Evolutionary conservation across 1,284 basidiomycete species (phyloP), one percentile per base, ranked within the genome.

Genomic region (Moniliophthora roreri): DNA sequence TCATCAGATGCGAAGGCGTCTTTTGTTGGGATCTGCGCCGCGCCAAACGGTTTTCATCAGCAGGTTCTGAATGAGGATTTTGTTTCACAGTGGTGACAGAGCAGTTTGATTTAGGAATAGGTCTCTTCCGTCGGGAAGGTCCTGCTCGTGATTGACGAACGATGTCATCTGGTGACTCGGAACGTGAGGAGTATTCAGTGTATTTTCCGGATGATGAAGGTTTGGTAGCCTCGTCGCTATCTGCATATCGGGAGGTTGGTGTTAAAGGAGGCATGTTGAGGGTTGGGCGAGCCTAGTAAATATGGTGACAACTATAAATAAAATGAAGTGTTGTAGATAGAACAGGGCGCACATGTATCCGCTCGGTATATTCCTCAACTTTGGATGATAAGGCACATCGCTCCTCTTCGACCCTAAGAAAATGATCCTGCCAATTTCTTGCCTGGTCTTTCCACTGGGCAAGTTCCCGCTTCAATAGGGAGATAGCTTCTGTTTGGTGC

Each of bases 351-450:
- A 52, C 51, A 18, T 47, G 34, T 10, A 52, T 13, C 21, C 10
- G 35, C 13, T 52, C 34, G 20, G 45, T 65, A 9, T 85, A 70
- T 53, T 85, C 82, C 44, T 85, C 82, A 10, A 85, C 65, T 28
- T 80, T 73, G 3, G 75, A 74, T 7, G 78, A 72, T 20, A 87
- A 70, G 4, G 76, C 71, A 32, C 74, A 75, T 53, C 85, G 74
- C 55, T 87, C 84, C 53, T 82, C 73, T 56, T 88, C 86, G 24
- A 85, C 82, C 16, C 82, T 78, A 41, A 82, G 67, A 60, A 84
- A 88, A 57, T 87, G 85, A 23, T 87, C 85, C 62, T 87, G 87
- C 85, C 85, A 88, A 59, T 83, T 82, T 48, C 76, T 72, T n/a
- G 85, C 79, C 58, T 87, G 87, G 37, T 82, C 78, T 66, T 85